A percentile compares a stretch with the other conserved stretches of the same genome.
Conservation (phyloP, 1,139 yeast genomes). For the Suzukiozyma palmioleophila region DNA sequence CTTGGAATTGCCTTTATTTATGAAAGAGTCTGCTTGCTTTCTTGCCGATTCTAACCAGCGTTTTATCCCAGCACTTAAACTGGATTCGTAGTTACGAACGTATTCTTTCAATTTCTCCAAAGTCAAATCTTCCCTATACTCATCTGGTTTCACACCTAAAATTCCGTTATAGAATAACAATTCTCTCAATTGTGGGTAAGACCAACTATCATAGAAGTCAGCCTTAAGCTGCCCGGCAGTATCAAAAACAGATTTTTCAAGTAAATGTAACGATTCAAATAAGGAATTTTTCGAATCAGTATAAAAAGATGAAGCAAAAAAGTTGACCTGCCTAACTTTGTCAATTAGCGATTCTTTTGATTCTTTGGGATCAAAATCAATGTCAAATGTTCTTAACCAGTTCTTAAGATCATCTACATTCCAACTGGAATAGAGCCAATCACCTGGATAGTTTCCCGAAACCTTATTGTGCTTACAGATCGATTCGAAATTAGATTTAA, state of each 20-base stretch:
- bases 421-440: slow-evolving; percentile 48
- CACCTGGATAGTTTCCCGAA: slow-evolving; percentile 48
- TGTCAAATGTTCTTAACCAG: slow-evolving; percentile 45
- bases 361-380: slow-evolving; percentile 34
- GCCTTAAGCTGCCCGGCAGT: slow-evolving; percentile 37
- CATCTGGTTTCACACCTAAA: slow-evolving; percentile 22
- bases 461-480: slow-evolving; percentile 29
- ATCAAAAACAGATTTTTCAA: slow-evolving; percentile 31
- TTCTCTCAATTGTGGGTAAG: slow-evolving; percentile 26
- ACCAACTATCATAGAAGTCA: slow-evolving; percentile 40
- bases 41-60: slow-evolving; percentile 29
- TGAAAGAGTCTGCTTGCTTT: slow-evolving; percentile 18
- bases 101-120: slow-evolving; percentile 15
- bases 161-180: slow-evolving; percentile 26
- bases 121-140: slow-evolving; percentile 15
- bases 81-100: slow-evolving; percentile 15
- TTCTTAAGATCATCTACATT: slow-evolving; percentile 34
- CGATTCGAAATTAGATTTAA: slow-evolving; percentile 33
- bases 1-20: slow-evolving; percentile 18
- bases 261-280: slow-evolving; percentile 34
- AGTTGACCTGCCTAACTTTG: slow-evolving; percentile 38
- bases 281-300: slow-evolving; percentile 34
- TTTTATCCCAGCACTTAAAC: slow-evolving; percentile 42
- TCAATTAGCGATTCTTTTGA: slow-evolving; percentile 40
- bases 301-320: slow-evolving; percentile 29